A percentile compares a stretch with the other conserved stretches of the same genome.
Evolutionary conservation across 192 early-diverging fungal species (phyloP).

Genomic region (Linnemannia schmuckeri): DNA sequence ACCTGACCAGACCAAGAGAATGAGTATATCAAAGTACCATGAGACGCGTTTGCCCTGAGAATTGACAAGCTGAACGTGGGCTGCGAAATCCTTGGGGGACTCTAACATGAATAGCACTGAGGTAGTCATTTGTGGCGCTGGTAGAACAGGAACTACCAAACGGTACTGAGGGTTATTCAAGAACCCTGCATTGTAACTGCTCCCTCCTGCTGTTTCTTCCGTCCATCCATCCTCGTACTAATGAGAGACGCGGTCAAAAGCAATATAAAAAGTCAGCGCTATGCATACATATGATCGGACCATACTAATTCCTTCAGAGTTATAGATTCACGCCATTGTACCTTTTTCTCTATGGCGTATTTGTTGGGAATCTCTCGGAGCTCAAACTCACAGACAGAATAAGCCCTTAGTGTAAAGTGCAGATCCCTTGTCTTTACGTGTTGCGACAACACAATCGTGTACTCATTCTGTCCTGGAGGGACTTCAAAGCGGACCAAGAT

Average conservation of each 20-base stretch:
- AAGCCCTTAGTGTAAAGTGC: slow-evolving; percentile 83
- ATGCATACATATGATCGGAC: background rate
- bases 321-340: slow-evolving; percentile 13
- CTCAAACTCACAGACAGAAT: slow-evolving; percentile 72
- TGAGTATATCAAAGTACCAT: slow-evolving; percentile 50
- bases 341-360: slow-evolving; percentile 69
- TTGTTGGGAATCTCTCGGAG: slow-evolving; percentile 73
- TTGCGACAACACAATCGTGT: slow-evolving; percentile 88
- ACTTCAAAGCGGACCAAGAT: slow-evolving; percentile 77
- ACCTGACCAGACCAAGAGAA: background rate
- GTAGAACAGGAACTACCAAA: slow-evolving; percentile 69
- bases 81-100: slow-evolving; percentile 70
- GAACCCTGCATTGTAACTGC: slow-evolving; percentile 75
- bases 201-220: slow-evolving; percentile 82
- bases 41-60: slow-evolving; percentile 78
- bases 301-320: background rate
- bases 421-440: slow-evolving; percentile 77
- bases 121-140: slow-evolving; percentile 43
- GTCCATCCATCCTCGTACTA: slow-evolving; percentile 74
- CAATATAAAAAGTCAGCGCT: too few species aligned
- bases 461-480: slow-evolving; percentile 66
- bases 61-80: slow-evolving; percentile 78
- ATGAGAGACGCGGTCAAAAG: background rate
- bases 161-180: slow-evolving; percentile 86
- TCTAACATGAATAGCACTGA: slow-evolving; percentile 74